These are phyloP conservation scores for Fraxinus xanthoxyloides DNA, from an alignment of 305 asterid species.

Conservation along the genomic window DNA sequence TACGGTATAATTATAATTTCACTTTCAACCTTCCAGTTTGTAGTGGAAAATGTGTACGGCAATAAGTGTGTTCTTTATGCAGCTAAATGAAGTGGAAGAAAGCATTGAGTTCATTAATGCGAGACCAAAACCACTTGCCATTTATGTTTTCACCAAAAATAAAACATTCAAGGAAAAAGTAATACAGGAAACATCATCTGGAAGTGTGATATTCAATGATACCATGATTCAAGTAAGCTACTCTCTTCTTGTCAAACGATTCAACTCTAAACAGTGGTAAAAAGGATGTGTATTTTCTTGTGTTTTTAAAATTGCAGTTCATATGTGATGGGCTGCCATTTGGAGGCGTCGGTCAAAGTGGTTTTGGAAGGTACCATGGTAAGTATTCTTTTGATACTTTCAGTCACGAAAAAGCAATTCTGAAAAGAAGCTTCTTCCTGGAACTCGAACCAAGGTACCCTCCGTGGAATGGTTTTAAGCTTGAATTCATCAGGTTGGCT, in stretches of 20 bases:
- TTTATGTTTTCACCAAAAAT: conserved; percentile 75
- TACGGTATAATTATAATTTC: conserved; percentile 49
- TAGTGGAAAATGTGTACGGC: not conserved
- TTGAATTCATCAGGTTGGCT: conserved; percentile 68
- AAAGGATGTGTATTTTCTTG: not conserved
- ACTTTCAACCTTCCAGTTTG: not conserved
- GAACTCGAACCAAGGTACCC: conserved; percentile 90
- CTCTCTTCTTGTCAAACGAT: not conserved
- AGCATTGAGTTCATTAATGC: conserved; percentile 73
- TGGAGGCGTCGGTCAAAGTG: conserved; percentile 92
- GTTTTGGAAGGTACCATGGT: conserved; percentile 88
- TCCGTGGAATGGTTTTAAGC: conserved; percentile 82
- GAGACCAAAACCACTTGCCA: conserved; percentile 68
- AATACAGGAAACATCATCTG: conserved; percentile 77
- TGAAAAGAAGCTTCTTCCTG: conserved; percentile 50
- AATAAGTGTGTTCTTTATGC: conserved; percentile 21
- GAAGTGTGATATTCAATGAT: conserved; percentile 79
- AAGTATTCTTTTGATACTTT: conserved; percentile 86
- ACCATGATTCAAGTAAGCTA: conserved; percentile 65
- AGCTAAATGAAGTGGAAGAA: conserved; percentile 78
- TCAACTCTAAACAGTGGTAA: not conserved
- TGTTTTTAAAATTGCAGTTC: conserved; percentile 45
- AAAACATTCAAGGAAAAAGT: conserved; percentile 51
- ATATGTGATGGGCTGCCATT: conserved; percentile 69
- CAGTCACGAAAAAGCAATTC: conserved; percentile 87